A percentile compares a stretch with the other conserved stretches of the same genome.
Evolutionary conservation across 2,329 filamentous ascomycete genomes (phyloP).

Genomic region (Penicillium sp.): DNA sequence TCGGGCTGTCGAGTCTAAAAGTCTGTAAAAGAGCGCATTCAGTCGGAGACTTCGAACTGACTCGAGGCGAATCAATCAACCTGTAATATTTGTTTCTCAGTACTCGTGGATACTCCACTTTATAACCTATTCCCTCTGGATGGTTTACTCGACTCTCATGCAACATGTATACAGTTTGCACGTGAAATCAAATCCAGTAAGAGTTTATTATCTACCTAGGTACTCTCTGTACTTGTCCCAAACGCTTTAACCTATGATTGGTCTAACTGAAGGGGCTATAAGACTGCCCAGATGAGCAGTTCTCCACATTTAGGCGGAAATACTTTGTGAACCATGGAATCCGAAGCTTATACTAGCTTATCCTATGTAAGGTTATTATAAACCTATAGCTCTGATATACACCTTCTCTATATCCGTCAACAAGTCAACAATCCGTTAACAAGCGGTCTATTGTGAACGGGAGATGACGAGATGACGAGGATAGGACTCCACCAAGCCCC

Average conservation of each 20-base stretch:
- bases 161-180: not conserved
- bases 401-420: no score
- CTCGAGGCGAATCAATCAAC: not conserved
- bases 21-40: no score
- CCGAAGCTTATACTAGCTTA: not conserved
- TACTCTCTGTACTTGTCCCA: not conserved
- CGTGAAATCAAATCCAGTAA: not conserved
- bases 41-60: not conserved
- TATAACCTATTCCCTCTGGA: not conserved
- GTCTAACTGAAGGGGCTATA: not conserved
- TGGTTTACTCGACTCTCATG: not conserved
- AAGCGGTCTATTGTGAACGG: not conserved
- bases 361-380: not conserved
- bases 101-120: not conserved
- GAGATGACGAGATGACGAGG: not conserved
- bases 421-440: not conserved
- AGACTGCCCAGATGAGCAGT: not conserved
- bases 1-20: not conserved
- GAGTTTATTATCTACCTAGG: no score
- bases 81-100: not conserved
- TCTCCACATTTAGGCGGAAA: conserved; percentile 8
- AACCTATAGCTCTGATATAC: not conserved
- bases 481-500: conserved; percentile 17
- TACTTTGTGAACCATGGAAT: conserved; percentile 2
- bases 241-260: not conserved